Evolutionary conservation across 1,284 basidiomycete species (phyloP), one percentile per base, ranked within the genome.

Genomic region (Irpex sp.): DNA sequence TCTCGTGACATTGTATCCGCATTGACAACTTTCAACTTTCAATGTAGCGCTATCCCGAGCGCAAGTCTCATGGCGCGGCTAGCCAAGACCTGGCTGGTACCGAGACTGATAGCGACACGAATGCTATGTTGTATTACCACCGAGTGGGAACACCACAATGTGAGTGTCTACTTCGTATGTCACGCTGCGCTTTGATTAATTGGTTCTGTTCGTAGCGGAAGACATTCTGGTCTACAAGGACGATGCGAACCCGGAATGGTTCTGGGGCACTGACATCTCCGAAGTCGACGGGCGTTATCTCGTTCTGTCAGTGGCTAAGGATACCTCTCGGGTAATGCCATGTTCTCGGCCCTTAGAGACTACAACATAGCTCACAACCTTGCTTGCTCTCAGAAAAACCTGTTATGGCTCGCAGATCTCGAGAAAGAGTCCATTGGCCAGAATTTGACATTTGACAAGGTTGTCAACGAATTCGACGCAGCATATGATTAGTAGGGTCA

Each of bases 51-150:
- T 89, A 82, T 69, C 88, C 88, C 5, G 78, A 78, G 11, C 80
- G 80, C 2, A 75, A 78, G 51, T 79, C 79, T 11, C 82, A 86
- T 70, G 83, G 81, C 4, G 70, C 74, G 44, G 78, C 78, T n/a
- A 76, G 76, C 3, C 82, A 83, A 64, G 83, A 85, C 69, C 81
- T 82, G 58, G 83, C 84, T 49, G 86, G 87, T 5, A 87, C 84
- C 17, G 85, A 88, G 68, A 92, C 87, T 0, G 79, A 82, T 19
- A 80, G 80, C 47, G 90, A 92, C 73, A 73, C 81, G 66, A 82
- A 93, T 69, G 89, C 91, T 0, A 86, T 85, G 85, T 73, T 93
- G 15, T 92, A 85, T 72, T 94, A 91, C 73, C 91, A 94, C 70
- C 79, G 77, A 56, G 68, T 93, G 57, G 88, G 88, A 47, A 91